Evolutionary conservation across 1,139 yeast species (phyloP), one percentile per base, ranked within the genome.

Genomic region (Taphrina communis): DNA sequence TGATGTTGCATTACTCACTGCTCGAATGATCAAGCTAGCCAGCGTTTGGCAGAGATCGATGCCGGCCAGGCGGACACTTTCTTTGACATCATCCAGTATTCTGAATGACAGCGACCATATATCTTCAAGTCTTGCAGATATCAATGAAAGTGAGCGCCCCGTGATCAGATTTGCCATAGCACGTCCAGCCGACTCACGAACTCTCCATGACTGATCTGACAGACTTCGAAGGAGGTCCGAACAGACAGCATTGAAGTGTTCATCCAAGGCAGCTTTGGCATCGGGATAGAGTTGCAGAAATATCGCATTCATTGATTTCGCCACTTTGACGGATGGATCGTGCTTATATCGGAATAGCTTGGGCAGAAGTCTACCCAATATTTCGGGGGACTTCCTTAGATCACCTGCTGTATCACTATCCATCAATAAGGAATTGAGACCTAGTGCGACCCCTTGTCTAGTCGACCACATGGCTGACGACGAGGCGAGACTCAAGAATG

Each of bases 381-480:
- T 78, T 1, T 79, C 77, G 6, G 83, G 79, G 74, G 91, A 87
- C 3, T 84, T 80, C 0, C 82, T 75, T 48, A 93, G 78, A 76
- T 89, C 79, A 44, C 85, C 83, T 72, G 88, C 90, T 69, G 93
- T 80, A 70, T 90, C 87, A 0, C 93, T 83, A 74, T 89, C 90
- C 1, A 96, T 88, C 76, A 94, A 80, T 67, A 94, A 88, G 0
- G 92, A 87, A 14, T 97, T 95, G 48, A 94, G 81, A 0, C 98
- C 97, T 80, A 90, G 93, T 0, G 98, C 98, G 75, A 93, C 87
- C 66, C 98, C 98, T 73, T 90, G 90, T 76, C 97, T 83, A 0
- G 97, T 90, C 0, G 96, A 86, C 98, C 99, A 94, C 48, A 93
- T 80, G 0, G 96, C 87, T 0, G 97, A 89, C 68, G 88, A 88